Percentiles rank a stretch among this genome's conserved stretches.
Evolutionary conservation across 2,329 filamentous ascomycete genomes (phyloP).

Genomic region (Microthyrium microscopicum): DNA sequence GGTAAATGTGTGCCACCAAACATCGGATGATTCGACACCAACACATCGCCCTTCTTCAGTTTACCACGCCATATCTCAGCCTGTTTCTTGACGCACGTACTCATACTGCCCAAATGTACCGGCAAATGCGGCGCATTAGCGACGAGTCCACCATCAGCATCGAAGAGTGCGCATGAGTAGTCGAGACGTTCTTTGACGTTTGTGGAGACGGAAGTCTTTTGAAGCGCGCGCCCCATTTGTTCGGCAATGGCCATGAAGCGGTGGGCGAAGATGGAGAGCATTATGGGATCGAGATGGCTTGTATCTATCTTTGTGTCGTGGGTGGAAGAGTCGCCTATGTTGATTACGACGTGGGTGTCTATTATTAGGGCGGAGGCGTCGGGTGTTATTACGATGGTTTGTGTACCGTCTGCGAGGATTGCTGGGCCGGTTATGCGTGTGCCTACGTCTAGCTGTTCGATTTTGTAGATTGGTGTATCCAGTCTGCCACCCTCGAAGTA

Average conservation of each 20-base stretch:
- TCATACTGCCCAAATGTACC: slow-evolving; percentile 70
- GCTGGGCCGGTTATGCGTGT: slow-evolving; percentile 64
- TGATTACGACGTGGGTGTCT: slow-evolving; percentile 77
- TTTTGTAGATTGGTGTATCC: slow-evolving; percentile 68
- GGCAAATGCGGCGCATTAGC: slow-evolving; percentile 69
- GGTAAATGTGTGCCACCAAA: slow-evolving; percentile 72
- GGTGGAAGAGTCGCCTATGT: slow-evolving; percentile 45
- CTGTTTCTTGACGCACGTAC: slow-evolving; percentile 65
- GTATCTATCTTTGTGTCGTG: slow-evolving; percentile 32
- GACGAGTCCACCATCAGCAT: slow-evolving; percentile 57
- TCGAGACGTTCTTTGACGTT: slow-evolving; percentile 73
- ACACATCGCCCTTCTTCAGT: slow-evolving; percentile 61
- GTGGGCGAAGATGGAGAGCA: slow-evolving; percentile 64
- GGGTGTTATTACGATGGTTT: slow-evolving; percentile 83
- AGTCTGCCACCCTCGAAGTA: slow-evolving; percentile 72
- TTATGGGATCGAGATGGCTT: slow-evolving; percentile 53
- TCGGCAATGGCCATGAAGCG: slow-evolving; percentile 77
- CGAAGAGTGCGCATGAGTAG: slow-evolving; percentile 70
- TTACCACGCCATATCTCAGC: slow-evolving; percentile 67
- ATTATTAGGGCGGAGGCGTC: slow-evolving; percentile 60
- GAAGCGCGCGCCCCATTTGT: slow-evolving; percentile 64
- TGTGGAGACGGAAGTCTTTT: slow-evolving; percentile 65
- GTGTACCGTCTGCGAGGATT: slow-evolving; percentile 72
- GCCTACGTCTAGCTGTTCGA: slow-evolving; percentile 56
- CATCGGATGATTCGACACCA: slow-evolving; percentile 73